A percentile compares a stretch with the other conserved stretches of the same genome.
Evolutionary conservation across 1,139 yeast species (phyloP).

Genomic region (Debaryomyces robertsiae): DNA sequence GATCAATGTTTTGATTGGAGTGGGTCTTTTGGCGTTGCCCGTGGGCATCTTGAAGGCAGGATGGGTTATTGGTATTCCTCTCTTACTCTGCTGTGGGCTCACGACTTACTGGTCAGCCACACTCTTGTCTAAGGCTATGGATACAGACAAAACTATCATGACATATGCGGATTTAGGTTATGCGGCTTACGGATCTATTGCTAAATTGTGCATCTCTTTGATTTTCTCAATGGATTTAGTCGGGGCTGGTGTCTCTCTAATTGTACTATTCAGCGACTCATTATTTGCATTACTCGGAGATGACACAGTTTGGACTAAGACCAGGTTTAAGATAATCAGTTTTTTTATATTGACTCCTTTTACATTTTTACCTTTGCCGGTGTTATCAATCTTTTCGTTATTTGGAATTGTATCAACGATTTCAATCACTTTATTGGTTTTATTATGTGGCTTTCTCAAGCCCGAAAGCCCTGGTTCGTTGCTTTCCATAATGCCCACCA

Average conservation of each 20-base stretch:
- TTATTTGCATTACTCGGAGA: constrained; percentile 46
- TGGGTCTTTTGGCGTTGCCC: constrained; percentile 51
- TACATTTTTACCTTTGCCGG: constrained; percentile 47
- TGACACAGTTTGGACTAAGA: constrained; percentile 40
- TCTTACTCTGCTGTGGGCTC: constrained; percentile 42
- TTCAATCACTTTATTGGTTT: constrained; percentile 43
- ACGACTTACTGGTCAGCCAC: constrained; percentile 50
- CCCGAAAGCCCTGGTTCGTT: constrained; percentile 47
- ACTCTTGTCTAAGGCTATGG: constrained; percentile 51
- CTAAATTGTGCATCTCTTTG: constrained; percentile 44
- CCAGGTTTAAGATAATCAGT: constrained; percentile 39
- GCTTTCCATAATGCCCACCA: constrained; percentile 45
- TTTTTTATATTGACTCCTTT: constrained; percentile 50
- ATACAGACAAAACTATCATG: constrained; percentile 72
- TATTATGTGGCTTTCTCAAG: constrained; percentile 43
- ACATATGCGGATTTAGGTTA: constrained; percentile 88
- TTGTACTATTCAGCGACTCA: constrained; percentile 59
- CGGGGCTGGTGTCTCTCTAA: constrained; percentile 59
- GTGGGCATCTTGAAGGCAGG: constrained; percentile 52
- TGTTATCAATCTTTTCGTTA: constrained; percentile 46
- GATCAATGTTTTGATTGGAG: constrained; percentile 51
- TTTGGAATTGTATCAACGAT: constrained; percentile 49
- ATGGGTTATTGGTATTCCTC: constrained; percentile 45
- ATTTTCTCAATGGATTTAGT: constrained; percentile 50
- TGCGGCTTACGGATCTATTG: constrained; percentile 62